Evolutionary conservation across 2,329 filamentous ascomycete genomes (phyloP).

Genomic region (Shiraia sp.): DNA sequence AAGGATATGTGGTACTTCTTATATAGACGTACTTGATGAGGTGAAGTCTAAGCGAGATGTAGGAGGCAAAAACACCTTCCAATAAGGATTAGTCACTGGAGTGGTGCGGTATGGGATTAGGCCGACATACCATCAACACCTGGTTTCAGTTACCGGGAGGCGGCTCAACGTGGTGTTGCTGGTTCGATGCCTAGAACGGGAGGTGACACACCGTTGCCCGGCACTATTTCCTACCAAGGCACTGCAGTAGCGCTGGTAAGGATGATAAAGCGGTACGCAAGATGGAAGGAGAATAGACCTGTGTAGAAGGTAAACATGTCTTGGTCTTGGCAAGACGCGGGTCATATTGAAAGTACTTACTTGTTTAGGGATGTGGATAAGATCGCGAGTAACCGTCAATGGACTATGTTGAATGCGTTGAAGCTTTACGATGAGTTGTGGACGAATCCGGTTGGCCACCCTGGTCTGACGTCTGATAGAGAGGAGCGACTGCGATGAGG

Average conservation of each 20-base stretch:
- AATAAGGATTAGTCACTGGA: constrained; percentile 28
- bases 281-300: constrained; percentile 19
- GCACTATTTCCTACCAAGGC: constrained; percentile 25
- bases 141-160: constrained; percentile 14
- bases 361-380: constrained; percentile 36
- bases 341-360: constrained; percentile 37
- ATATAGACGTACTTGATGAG: constrained; percentile 29
- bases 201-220: constrained; percentile 34
- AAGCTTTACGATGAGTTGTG: constrained; percentile 17
- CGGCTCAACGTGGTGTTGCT: constrained; percentile 31
- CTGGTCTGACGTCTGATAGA: constrained; percentile 23
- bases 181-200: constrained; percentile 31
- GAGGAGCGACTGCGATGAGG: constrained; percentile 17
- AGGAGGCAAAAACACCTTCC: constrained; percentile 33
- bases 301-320: constrained; percentile 20
- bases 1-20: constrained; percentile 22
- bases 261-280: constrained; percentile 18
- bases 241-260: constrained; percentile 29
- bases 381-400: constrained; percentile 14
- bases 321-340: constrained; percentile 33
- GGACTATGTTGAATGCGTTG: constrained; percentile 16
- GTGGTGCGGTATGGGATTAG: constrained; percentile 18
- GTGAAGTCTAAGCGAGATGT: constrained; percentile 11
- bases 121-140: constrained; percentile 16
- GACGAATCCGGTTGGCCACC: constrained; percentile 21